Conservation (phyloP, 495 filamentous ascomycete species). For the Aspergillus heteromorphus region DNA sequence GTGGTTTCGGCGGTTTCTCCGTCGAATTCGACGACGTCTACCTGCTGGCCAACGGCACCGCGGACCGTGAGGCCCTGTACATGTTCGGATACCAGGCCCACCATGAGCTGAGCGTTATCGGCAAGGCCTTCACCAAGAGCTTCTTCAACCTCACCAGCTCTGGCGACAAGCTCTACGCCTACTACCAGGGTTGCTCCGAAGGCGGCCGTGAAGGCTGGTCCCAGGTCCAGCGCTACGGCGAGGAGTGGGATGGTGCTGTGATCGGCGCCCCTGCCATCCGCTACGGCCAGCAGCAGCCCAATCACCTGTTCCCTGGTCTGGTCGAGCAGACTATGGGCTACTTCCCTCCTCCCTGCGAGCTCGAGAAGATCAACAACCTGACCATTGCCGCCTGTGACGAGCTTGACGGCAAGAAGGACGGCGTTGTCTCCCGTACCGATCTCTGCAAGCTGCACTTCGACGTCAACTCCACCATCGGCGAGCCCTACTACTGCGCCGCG, state of each 20-base stretch:
- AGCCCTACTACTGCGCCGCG: constrained; percentile 45
- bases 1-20: constrained; percentile 33
- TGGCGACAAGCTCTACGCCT: constrained; percentile 31
- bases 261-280: constrained; percentile 50
- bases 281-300: constrained; percentile 44
- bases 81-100: constrained; percentile 41
- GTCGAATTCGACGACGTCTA: constrained; percentile 30
- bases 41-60: constrained; percentile 32
- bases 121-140: constrained; percentile 25
- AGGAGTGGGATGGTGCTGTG: constrained; percentile 45
- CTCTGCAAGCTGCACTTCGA: constrained; percentile 46
- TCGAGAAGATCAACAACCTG: constrained; percentile 44
- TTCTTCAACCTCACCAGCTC: constrained; percentile 26
- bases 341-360: constrained; percentile 47
- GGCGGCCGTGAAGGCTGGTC: constrained; percentile 37
- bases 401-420: constrained; percentile 47
- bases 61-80: constrained; percentile 37
- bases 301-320: constrained; percentile 38
- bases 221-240: constrained; percentile 47
- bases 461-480: constrained; percentile 39
- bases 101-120: constrained; percentile 32
- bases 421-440: constrained; percentile 47
- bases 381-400: constrained; percentile 48
- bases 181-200: constrained; percentile 35
- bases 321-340: constrained; percentile 45